Percentiles rank a stretch among this genome's conserved stretches.
phyloP scores from a whole-genome alignment of 768 basidiomycete species.

The Naganishia kalamii region DNA sequence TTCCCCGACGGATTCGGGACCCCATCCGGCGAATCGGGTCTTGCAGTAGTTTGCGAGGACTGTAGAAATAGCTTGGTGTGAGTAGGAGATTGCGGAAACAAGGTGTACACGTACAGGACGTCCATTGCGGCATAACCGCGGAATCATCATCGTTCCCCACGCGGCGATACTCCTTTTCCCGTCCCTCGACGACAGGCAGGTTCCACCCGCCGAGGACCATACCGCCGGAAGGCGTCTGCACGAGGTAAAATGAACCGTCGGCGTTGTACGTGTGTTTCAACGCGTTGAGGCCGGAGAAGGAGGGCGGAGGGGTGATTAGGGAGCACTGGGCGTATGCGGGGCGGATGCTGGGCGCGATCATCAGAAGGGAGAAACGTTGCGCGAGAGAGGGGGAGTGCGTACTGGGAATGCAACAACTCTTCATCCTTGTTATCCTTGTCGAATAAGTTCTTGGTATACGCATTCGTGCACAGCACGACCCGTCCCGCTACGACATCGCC shows the following conservation, averaged over 20 bases:
- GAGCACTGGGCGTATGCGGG: constrained; percentile 31
- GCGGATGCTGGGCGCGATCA: constrained; percentile 20
- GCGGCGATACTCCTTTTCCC: too few relatives aligned
- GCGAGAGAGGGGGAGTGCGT: background rate
- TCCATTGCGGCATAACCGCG: background rate
- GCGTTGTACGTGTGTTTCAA: constrained; percentile 31
- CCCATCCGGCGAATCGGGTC: constrained; percentile 30
- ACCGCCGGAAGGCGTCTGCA: constrained; percentile 24
- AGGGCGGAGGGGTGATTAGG: constrained; percentile 29
- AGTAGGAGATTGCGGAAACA: background rate
- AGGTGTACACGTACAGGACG: constrained; percentile 1
- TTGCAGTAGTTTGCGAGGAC: constrained; percentile 28
- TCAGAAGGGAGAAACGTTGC: too few relatives aligned
- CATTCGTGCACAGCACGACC: constrained; percentile 25
- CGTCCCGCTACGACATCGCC: background rate
- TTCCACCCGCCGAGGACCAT: constrained; percentile 28
- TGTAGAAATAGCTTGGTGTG: too few relatives aligned
- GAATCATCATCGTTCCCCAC: constrained; percentile 25
- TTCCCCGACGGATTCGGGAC: constrained; percentile 30
- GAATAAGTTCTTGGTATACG: constrained; percentile 25
- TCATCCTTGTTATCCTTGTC: background rate
- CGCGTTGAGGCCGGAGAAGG: constrained; percentile 23
- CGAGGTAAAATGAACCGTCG: constrained; percentile 26
- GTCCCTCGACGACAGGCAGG: too few relatives aligned
- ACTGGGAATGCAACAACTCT: background rate